Percentiles rank a stretch among this genome's conserved stretches.
phyloP scores from a whole-genome alignment of 345 rosid genomes.

The Eucalyptus fibrosa region DNA sequence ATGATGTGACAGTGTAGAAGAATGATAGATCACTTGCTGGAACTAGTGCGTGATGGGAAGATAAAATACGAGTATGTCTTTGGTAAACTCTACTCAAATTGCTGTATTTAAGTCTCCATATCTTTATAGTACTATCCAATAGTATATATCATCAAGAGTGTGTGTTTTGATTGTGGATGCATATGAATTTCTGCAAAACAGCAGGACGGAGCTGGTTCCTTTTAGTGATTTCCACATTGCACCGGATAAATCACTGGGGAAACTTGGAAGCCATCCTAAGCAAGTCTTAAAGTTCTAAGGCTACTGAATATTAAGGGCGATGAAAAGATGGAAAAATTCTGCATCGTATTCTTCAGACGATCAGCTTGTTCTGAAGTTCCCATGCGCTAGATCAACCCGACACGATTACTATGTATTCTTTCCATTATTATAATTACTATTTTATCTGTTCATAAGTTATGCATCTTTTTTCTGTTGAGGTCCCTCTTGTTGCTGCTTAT shows the following conservation, averaged over 20 bases:
- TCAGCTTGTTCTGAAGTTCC: neutral
- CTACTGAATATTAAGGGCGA: no score
- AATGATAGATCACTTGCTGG: neutral
- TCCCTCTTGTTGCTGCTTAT: neutral
- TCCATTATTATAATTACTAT: no score
- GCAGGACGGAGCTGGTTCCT: constrained; percentile 65
- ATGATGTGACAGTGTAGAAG: neutral
- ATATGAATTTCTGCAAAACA: neutral
- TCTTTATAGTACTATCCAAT: neutral
- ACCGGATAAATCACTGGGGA: constrained; percentile 64
- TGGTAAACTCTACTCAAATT: neutral
- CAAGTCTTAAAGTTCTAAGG: constrained; percentile 37
- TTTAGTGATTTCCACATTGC: constrained; percentile 49
- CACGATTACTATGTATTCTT: neutral
- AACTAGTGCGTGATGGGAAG: neutral
- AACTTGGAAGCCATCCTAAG: constrained; percentile 75
- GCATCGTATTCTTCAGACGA: no score
- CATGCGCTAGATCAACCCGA: neutral
- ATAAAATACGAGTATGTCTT: constrained; percentile 55
- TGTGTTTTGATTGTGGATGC: neutral
- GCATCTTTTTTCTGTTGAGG: neutral
- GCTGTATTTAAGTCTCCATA: neutral
- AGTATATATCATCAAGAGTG: neutral
- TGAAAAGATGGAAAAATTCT: neutral
- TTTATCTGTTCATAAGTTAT: no score